Percentiles rank a stretch among this genome's conserved stretches.
Evolutionary conservation across 805 yeast species (phyloP).

Genomic region (Candida suzukii): DNA sequence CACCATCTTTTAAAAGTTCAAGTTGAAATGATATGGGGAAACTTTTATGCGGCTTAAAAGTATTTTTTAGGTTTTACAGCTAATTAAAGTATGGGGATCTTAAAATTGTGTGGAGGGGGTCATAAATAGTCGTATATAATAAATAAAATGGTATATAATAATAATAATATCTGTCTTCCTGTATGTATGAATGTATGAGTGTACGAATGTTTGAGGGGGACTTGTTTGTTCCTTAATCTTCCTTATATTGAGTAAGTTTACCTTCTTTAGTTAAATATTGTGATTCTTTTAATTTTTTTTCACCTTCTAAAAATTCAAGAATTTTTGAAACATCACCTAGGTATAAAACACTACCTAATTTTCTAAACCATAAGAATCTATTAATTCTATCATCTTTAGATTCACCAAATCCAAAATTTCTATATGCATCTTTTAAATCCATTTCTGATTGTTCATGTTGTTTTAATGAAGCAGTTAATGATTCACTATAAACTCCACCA

Average conservation of each 20-base stretch:
- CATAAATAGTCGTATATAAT: no score
- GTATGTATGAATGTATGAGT: no score
- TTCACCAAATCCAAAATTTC: constrained; percentile 46
- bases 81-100: no score
- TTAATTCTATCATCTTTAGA: constrained; percentile 43
- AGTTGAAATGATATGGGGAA: no score
- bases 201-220: no score
- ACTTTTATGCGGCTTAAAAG: no score
- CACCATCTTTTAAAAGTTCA: no score
- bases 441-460: constrained; percentile 33
- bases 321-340: constrained; percentile 18
- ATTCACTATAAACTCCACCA: constrained; percentile 20
- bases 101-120: no score
- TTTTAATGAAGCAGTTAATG: constrained; percentile 11
- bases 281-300: constrained; percentile 4
- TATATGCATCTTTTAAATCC: constrained; percentile 34
- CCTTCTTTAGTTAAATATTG: background rate
- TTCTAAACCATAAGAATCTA: constrained; percentile 52
- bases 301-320: constrained; percentile 9
- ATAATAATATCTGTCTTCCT: no score
- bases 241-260: background rate
- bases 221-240: no score
- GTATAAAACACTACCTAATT: constrained; percentile 19
- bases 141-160: no score
- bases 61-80: no score